These are phyloP conservation scores for Chlorella sp. DNA, from an alignment of 139 green algal species.

Conservation along the genomic window DNA sequence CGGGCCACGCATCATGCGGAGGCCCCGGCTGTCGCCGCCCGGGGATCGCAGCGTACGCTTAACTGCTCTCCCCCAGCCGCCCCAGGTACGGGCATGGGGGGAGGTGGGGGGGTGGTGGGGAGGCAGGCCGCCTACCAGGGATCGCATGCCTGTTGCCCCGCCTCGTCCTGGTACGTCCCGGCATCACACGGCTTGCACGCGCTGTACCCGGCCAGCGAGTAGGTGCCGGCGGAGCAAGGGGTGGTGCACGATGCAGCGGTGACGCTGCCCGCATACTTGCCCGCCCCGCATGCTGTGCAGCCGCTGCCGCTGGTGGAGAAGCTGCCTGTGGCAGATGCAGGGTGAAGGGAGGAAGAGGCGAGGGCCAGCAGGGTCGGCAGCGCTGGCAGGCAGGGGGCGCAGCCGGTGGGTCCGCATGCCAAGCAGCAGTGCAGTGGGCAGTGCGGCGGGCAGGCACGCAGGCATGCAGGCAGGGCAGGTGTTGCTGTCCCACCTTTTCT, in stretches of 20 bases:
- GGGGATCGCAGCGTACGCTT: not conserved
- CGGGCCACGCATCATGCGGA: not conserved
- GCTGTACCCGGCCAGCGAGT: not conserved
- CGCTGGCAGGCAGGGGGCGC: no score
- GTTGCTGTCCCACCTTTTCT: not conserved
- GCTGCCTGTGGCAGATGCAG: not conserved
- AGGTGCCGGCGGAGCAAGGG: not conserved
- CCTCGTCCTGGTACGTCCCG: not conserved
- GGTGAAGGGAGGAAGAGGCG: not conserved
- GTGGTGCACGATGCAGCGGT: not conserved
- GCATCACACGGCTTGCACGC: constrained; percentile 1
- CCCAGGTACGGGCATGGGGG: not conserved
- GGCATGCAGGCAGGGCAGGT: no score
- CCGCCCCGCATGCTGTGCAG: not conserved
- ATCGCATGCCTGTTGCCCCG: not conserved
- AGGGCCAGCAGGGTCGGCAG: no score
- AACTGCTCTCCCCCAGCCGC: not conserved
- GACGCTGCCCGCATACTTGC: not conserved
- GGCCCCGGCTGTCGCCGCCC: not conserved
- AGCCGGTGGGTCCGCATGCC: not conserved
- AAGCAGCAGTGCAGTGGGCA: not conserved
- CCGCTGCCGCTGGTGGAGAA: not conserved
- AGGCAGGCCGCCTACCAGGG: not conserved
- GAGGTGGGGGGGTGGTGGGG: not conserved
- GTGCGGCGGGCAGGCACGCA: not conserved